Evolutionary conservation across 495 filamentous ascomycete genomes (phyloP).

Genomic region (Aspergillus nanangensis): DNA sequence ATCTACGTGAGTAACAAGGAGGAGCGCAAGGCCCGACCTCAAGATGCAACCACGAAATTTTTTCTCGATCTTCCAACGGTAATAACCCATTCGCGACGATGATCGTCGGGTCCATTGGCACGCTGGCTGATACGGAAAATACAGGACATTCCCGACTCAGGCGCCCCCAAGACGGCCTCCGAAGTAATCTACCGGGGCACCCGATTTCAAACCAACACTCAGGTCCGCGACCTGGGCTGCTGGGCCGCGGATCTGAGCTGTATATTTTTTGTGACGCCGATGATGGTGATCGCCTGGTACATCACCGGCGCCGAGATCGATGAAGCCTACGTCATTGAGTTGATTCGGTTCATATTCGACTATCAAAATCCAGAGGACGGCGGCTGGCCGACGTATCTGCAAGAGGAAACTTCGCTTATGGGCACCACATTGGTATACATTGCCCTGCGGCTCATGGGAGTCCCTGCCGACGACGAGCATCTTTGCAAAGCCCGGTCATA

Average conservation of each 20-base stretch:
- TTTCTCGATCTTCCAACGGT: neutral
- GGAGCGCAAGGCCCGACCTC: neutral
- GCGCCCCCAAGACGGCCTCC: neutral
- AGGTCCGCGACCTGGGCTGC: neutral
- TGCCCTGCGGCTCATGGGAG: constrained; percentile 64
- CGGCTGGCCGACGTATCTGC: constrained; percentile 78
- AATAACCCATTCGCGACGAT: neutral
- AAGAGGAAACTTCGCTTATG: constrained; percentile 74
- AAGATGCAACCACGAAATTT: constrained; percentile 2
- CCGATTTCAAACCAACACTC: neutral
- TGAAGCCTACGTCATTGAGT: neutral
- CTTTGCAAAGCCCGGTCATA: constrained; percentile 69
- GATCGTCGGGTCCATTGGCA: neutral
- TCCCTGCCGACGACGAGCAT: constrained; percentile 62
- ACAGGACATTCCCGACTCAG: constrained; percentile 1
- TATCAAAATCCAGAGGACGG: constrained; percentile 65
- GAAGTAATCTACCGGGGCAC: neutral
- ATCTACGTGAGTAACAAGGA: neutral
- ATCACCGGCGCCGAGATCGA: neutral
- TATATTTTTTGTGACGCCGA: constrained; percentile 2
- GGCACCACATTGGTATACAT: constrained; percentile 77
- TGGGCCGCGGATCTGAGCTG: constrained; percentile 3
- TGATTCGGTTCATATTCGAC: neutral
- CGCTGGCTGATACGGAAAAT: neutral
- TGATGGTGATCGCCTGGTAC: constrained; percentile 3